A percentile compares a stretch with the other conserved stretches of the same genome.
These are phyloP conservation scores for Pyrus hybrid DNA, from an alignment of 331 rosid genomes.

Conservation along the genomic window DNA sequence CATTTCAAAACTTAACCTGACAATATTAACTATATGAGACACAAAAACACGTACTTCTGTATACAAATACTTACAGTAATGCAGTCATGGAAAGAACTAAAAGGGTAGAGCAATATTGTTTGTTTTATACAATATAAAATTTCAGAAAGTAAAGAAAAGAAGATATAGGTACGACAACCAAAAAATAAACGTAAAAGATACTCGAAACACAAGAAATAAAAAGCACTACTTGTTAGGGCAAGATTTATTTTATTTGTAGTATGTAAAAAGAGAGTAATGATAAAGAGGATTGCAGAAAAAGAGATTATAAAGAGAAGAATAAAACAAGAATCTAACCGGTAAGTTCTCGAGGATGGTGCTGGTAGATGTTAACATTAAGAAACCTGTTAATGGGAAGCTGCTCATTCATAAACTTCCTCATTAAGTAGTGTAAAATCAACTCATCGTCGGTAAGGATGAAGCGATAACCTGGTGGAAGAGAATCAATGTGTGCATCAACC, in stretches of 20 bases:
- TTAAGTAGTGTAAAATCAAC: background rate
- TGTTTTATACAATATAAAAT: too few relatives aligned
- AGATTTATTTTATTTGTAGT: background rate
- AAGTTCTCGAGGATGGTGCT: conserved; percentile 15
- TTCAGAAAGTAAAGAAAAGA: background rate
- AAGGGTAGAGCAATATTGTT: background rate
- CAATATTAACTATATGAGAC: background rate
- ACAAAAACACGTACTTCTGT: background rate
- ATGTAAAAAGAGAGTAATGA: background rate
- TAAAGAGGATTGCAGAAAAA: background rate
- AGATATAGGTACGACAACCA: background rate
- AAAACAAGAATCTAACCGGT: background rate
- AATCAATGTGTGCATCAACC: background rate
- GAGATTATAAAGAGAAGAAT: background rate
- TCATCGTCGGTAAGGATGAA: background rate
- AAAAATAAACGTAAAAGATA: background rate
- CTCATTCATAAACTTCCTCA: background rate
- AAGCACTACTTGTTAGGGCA: background rate
- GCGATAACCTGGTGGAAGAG: conserved; percentile 1
- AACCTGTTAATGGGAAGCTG: background rate
- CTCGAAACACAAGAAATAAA: background rate
- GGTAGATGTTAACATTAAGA: conserved; percentile 3
- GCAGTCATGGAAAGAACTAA: background rate
- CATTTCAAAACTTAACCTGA: background rate
- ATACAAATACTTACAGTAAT: background rate